Conservation (phyloP, 2,329 filamentous ascomycete genomes). For the Dichotomopilus funicola region DNA sequence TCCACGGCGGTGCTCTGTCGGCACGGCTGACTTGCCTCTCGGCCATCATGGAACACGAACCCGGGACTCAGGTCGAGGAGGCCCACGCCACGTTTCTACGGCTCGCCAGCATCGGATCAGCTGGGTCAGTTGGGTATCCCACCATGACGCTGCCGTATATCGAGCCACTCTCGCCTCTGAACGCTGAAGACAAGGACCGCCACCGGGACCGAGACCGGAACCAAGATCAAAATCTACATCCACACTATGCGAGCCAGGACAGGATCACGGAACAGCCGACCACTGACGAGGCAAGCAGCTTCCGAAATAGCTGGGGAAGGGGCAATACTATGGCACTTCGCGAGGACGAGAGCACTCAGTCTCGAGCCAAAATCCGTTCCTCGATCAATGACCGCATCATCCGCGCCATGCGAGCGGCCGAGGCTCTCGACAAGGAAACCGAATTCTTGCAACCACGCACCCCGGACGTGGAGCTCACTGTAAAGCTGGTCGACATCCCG, state of each 20-base stretch:
- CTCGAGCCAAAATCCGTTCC: constrained; percentile 6
- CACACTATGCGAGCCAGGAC: background rate
- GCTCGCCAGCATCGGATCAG: constrained; percentile 42
- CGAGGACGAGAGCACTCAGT: background rate
- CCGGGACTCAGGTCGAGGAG: constrained; percentile 40
- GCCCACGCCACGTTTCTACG: constrained; percentile 47
- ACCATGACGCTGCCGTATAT: too few relatives aligned
- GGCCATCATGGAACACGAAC: constrained; percentile 47
- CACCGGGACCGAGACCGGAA: too few relatives aligned
- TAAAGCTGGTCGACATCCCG: constrained; percentile 18
- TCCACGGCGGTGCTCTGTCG: constrained; percentile 52
- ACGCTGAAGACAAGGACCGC: too few relatives aligned
- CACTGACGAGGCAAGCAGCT: background rate
- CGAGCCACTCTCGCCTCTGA: too few relatives aligned
- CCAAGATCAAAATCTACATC: background rate
- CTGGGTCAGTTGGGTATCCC: background rate
- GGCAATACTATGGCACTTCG: background rate
- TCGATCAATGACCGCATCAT: constrained; percentile 42
- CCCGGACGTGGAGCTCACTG: constrained; percentile 43
- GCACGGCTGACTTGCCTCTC: constrained; percentile 50
- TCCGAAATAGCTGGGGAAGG: background rate
- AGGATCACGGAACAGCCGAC: background rate
- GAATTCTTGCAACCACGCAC: constrained; percentile 42
- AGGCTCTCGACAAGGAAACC: constrained; percentile 50
- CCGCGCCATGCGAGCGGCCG: constrained; percentile 52